Evolutionary conservation across 2,329 filamentous ascomycete species (phyloP), one percentile per base, ranked within the genome.

Genomic region (Dothideomycetes sp.): DNA sequence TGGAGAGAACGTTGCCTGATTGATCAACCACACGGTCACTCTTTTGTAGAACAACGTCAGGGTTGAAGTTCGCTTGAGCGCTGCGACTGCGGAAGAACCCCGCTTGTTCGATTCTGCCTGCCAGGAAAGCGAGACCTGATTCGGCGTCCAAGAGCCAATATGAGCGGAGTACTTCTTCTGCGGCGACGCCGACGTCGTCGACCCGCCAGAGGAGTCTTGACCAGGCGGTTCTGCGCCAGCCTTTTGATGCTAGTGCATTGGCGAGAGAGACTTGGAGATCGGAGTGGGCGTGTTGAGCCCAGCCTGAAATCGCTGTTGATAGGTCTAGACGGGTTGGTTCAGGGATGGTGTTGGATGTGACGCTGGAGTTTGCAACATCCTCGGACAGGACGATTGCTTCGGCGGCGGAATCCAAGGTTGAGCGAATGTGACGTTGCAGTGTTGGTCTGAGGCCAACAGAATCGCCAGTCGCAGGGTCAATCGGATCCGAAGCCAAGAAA

Each of bases 171-270:
- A 95, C 81, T 51, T 91, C 83, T 1, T 78, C 76, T 3, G 83
- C 80, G 41, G 94, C 78, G 72, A 89, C 82, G 3, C 78, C 77
- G 9, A 95, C 85, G 53, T 95, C 89, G 56, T 96, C 89, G 17
- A 91, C 87, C 15, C 86, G 78, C 87, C 87, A 94, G 57, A 94
- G 87, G 0, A 96, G 72, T 59, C 94, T 94, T 82, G 86, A 95
- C 88, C 89, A 96, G 12, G 79, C 74, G 4, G 94, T 68, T 47
- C 83, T 81, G 18, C 77, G 74, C 89, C 89, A 95, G 27, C 78
- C 71, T 13, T 67, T 71, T n/a, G 83, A 78, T 0, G 74, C 68
- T 51, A 95, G 89, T 0, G 85, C 87, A 31, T 76, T 64, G 49
- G 89, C 82, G 2, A 95, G 74, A 51, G 87, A 75, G 36, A 82